Evolutionary conservation across 495 filamentous ascomycete genomes (phyloP).

Genomic region (Cudoniella acicularis): DNA sequence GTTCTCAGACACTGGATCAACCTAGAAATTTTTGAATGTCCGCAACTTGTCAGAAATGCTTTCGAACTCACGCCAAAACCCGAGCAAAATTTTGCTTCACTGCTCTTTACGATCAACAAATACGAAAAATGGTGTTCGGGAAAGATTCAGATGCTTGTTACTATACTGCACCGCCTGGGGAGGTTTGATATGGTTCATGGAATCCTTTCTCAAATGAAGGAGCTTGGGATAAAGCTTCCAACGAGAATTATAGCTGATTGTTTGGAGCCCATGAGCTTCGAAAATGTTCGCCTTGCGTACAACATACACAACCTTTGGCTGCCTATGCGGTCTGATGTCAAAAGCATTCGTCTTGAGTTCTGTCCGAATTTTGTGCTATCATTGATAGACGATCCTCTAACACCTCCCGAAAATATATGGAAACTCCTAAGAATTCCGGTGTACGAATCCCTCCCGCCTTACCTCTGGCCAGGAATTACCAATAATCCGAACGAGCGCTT

Average conservation of each 20-base stretch:
- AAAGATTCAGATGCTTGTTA: conserved; percentile 2
- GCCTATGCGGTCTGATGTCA: not conserved
- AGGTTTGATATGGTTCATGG: conserved; percentile 1
- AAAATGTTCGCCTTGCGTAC: conserved; percentile 11
- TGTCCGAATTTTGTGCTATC: conserved; percentile 14
- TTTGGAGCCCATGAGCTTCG: conserved; percentile 9
- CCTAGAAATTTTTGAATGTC: conserved; percentile 6
- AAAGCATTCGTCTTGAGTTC: not conserved
- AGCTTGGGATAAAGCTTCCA: conserved; percentile 7
- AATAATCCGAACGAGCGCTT: conserved; percentile 8
- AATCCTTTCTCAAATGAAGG: conserved; percentile 4
- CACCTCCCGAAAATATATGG: conserved; percentile 21
- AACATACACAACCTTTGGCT: conserved; percentile 12
- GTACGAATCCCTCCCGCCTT: not conserved
- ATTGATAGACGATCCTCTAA: conserved; percentile 9
- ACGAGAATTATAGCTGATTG: conserved; percentile 1
- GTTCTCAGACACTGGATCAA: conserved; percentile 19
- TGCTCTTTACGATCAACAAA: conserved; percentile 27
- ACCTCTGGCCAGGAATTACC: conserved; percentile 7
- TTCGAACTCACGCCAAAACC: conserved; percentile 1
- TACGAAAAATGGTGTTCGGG: conserved; percentile 8
- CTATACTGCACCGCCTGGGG: conserved; percentile 10
- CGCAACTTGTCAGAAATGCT: not conserved
- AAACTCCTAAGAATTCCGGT: conserved; percentile 11
- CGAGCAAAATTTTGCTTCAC: conserved; percentile 14